These are phyloP conservation scores for Yarrowia sp. DNA, from an alignment of 805 yeast species.

Conservation along the genomic window DNA sequence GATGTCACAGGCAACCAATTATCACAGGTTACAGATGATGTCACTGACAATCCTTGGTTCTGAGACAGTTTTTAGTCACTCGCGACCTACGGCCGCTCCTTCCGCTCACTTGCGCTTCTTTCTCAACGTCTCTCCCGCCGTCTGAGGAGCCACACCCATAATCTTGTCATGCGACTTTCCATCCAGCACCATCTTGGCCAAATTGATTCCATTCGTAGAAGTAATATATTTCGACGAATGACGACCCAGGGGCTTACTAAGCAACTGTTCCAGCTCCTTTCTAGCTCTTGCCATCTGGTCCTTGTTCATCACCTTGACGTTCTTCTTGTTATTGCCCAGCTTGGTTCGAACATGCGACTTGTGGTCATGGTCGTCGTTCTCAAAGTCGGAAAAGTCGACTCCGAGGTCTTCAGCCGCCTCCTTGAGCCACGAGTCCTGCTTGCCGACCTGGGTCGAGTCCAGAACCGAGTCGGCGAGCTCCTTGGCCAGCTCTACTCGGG, in stretches of 20 bases:
- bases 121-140: constrained; percentile 62
- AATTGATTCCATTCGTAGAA: constrained; percentile 66
- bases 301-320: constrained; percentile 47
- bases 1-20: too few relatives aligned
- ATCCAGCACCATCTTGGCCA: constrained; percentile 77
- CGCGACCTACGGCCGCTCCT: too few relatives aligned
- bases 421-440: constrained; percentile 74
- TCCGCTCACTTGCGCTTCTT: constrained; percentile 16
- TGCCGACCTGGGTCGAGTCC: constrained; percentile 59
- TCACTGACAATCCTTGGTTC: too few relatives aligned
- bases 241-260: constrained; percentile 62
- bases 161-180: constrained; percentile 71
- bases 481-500: constrained; percentile 71
- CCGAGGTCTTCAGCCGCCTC: constrained; percentile 95
- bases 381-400: constrained; percentile 70
- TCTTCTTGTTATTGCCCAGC: constrained; percentile 35
- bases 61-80: too few relatives aligned
- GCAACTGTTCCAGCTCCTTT: constrained; percentile 60
- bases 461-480: constrained; percentile 76
- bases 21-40: too few relatives aligned
- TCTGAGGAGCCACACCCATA: constrained; percentile 70
- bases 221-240: constrained; percentile 74
- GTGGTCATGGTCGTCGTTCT: constrained; percentile 41
- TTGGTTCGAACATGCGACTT: constrained; percentile 31
- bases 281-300: constrained; percentile 57